These are phyloP conservation scores for Zea mays DNA, from an alignment of 176 grass and related monocot species.

Conservation along the genomic window Zm-B73-REFERENCE-NAM-5.0 NC_050100.1:1247501-1248000, in stretches of 20 bases:
- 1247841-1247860: constrained; percentile 69
- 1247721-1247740: constrained; percentile 48
- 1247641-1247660: constrained; percentile 56
- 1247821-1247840: constrained; percentile 62
- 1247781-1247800: constrained; percentile 48
- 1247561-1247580: neutral
- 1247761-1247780: constrained; percentile 46
- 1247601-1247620: constrained; percentile 50
- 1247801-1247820: constrained; percentile 64
- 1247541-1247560: too few species aligned
- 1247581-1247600: constrained; percentile 35
- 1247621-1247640: constrained; percentile 53
- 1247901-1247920: constrained; percentile 54
- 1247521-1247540: neutral
- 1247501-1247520: neutral
- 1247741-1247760: constrained; percentile 45
- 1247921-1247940: constrained; percentile 66
- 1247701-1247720: constrained; percentile 52
- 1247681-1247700: constrained; percentile 56
- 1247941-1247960: constrained; percentile 61
- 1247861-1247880: constrained; percentile 60
- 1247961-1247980: constrained; percentile 61
- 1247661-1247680: constrained; percentile 53
- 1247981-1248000: constrained; percentile 43
- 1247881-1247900: constrained; percentile 65